A percentile compares a stretch with the other conserved stretches of the same genome.
These are phyloP conservation scores for Cystobasidium tubakii DNA, from an alignment of 768 basidiomycete species.

Conservation along the genomic window DNA sequence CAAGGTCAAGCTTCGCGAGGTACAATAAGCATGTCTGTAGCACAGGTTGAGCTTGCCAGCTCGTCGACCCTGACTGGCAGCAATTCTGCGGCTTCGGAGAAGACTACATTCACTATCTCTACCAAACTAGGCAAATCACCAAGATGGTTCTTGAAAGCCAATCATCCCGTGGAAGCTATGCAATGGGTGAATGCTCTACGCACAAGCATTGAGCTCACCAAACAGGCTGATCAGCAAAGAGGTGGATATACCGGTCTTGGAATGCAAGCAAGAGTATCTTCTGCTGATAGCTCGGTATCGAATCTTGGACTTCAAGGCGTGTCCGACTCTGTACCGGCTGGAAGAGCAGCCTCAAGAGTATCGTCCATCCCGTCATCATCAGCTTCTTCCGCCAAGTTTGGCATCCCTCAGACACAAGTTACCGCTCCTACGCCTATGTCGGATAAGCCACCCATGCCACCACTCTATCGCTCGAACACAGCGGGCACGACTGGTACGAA, in stretches of 20 bases:
- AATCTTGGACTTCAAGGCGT: constrained; percentile 14
- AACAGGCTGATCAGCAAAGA: background rate
- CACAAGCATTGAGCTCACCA: constrained; percentile 61
- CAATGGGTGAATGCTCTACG: constrained; percentile 75
- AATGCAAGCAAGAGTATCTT: constrained; percentile 4
- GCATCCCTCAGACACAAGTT: constrained; percentile 16
- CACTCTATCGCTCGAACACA: background rate
- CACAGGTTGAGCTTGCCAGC: constrained; percentile 55
- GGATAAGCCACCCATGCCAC: constrained; percentile 12
- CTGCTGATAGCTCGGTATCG: constrained; percentile 6
- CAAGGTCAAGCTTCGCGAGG: constrained; percentile 78
- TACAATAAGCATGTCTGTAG: constrained; percentile 78
- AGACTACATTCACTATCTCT: constrained; percentile 76
- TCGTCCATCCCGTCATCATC: background rate
- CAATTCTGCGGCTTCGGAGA: constrained; percentile 52
- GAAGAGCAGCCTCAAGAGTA: background rate
- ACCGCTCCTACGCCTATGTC: background rate
- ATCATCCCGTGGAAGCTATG: constrained; percentile 74
- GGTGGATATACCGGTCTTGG: constrained; percentile 1
- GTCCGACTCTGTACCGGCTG: background rate
- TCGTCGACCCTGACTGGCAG: background rate
- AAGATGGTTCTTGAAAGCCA: constrained; percentile 46
- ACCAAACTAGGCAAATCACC: constrained; percentile 48
- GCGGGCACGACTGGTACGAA: background rate
- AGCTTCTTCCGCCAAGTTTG: background rate